These are phyloP conservation scores for Paramecium sonneborni DNA, from an alignment of 73 alveolate species.

Conservation along the genomic window DNA sequence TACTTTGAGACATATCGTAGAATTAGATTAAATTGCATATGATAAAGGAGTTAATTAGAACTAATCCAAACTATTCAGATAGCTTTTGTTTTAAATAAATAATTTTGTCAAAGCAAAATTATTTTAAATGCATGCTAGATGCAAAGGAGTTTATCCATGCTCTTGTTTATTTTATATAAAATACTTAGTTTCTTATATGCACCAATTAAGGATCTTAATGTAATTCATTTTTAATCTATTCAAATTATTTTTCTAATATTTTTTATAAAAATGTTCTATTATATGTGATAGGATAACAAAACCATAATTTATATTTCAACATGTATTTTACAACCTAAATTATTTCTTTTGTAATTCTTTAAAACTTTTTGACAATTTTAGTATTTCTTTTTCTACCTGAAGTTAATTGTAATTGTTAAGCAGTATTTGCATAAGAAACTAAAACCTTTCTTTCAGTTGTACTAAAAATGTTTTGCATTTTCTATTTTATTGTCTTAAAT, in stretches of 20 bases:
- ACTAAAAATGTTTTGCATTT: background rate
- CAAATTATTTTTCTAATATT: background rate
- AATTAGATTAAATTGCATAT: background rate
- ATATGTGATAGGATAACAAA: background rate
- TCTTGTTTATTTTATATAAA: background rate
- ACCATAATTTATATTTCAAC: background rate
- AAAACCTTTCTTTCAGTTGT: background rate
- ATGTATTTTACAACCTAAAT: background rate
- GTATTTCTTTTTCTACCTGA: background rate
- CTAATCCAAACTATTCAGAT: background rate
- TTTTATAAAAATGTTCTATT: background rate
- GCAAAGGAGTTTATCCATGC: constrained; percentile 17
- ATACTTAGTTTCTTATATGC: constrained; percentile 24
- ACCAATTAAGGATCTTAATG: background rate
- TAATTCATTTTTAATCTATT: background rate
- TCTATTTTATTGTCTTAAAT: background rate
- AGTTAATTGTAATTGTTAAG: background rate
- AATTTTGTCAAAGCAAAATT: background rate
- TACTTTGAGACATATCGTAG: background rate
- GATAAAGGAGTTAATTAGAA: background rate
- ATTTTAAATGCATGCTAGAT: background rate
- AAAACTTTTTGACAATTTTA: background rate
- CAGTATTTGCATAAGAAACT: background rate
- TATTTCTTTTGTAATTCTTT: background rate
- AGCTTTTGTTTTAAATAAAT: background rate